Conservation (phyloP, 495 filamentous ascomycete species). For the Penicillium pulvis region DNA sequence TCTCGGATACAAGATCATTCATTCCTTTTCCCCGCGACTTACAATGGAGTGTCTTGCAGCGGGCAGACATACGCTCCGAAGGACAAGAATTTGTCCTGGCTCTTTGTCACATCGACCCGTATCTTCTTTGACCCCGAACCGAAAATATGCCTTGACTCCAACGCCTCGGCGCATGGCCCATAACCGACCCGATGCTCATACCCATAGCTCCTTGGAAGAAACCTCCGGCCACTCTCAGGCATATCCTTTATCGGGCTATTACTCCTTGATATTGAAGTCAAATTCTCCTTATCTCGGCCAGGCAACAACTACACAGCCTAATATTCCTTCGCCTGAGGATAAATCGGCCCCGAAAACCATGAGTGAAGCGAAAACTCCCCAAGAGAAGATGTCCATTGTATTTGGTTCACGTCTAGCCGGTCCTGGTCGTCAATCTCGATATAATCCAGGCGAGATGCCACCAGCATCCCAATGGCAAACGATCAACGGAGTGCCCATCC, state of each 20-base stretch:
- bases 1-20: constrained; percentile 12
- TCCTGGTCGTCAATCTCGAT: constrained; percentile 63
- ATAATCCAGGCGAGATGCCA: constrained; percentile 50
- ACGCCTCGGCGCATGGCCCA: constrained; percentile 30
- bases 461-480: constrained; percentile 50
- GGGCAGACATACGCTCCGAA: constrained; percentile 23
- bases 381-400: constrained; percentile 65
- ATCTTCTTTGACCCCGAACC: constrained; percentile 5
- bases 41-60: constrained; percentile 38
- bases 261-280: constrained; percentile 37
- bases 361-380: constrained; percentile 36
- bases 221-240: constrained; percentile 28
- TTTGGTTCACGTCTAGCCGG: constrained; percentile 78
- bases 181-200: constrained; percentile 12
- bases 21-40: constrained; percentile 16
- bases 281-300: constrained; percentile 30
- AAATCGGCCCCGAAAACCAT: constrained; percentile 31
- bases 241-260: constrained; percentile 47
- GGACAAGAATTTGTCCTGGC: constrained; percentile 1
- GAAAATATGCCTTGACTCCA: constrained; percentile 25
- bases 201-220: constrained; percentile 17
- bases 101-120: neutral
- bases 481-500: constrained; percentile 79
- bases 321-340: constrained; percentile 19
- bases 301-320: constrained; percentile 27